Conservation (phyloP, 345 rosid species). For the Reutealis trisperma region DNA sequence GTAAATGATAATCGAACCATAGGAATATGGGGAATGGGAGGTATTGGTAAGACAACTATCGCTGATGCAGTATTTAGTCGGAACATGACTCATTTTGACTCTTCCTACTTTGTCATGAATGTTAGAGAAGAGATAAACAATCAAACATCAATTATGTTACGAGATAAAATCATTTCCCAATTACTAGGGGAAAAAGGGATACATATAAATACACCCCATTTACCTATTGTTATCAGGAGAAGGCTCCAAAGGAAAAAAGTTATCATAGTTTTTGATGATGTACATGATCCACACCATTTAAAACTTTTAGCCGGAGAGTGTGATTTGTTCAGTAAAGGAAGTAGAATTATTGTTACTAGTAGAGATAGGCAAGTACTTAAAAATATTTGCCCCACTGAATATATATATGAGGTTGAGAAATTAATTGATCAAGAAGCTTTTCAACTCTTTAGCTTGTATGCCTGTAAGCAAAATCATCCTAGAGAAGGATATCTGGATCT, state of each 20-base stretch:
- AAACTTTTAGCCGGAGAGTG: background rate
- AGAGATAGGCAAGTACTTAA: constrained; percentile 1
- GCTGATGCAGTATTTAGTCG: background rate
- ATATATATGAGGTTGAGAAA: background rate
- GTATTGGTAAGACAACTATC: background rate
- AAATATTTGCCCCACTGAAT: background rate
- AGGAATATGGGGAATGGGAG: background rate
- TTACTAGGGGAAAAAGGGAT: no score
- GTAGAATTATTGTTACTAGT: constrained; percentile 6
- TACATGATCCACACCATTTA: background rate
- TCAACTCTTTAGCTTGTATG: background rate
- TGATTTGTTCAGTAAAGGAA: background rate
- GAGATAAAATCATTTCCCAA: no score
- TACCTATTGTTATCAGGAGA: no score
- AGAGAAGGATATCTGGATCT: background rate
- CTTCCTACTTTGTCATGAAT: no score
- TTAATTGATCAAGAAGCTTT: background rate
- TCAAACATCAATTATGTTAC: no score
- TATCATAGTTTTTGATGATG: background rate
- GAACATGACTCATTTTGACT: background rate
- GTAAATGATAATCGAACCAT: background rate
- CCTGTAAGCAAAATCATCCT: background rate
- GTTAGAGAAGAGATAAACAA: no score
- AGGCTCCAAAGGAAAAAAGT: no score
- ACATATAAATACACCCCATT: no score